Evolutionary conservation across 176 grass and related monocot genomes (phyloP), one percentile per base, ranked within the genome.

Genomic region (Musa acuminata): DNA sequence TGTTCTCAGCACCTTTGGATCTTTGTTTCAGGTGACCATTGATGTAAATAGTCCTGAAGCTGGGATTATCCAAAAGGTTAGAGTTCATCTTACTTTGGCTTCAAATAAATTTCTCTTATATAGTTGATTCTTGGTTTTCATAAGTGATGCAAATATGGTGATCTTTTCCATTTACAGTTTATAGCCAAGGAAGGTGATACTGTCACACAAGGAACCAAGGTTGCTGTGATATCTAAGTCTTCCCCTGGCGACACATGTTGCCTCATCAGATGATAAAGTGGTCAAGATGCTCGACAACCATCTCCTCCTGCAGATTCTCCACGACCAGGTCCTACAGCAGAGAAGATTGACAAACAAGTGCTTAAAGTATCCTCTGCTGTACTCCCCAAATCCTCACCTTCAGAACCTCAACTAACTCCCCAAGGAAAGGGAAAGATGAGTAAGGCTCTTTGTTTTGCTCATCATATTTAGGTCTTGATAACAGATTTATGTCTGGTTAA

Each of bases 151-250:
- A 43, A 43, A 43, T 43, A 43, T 43, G 35, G 8, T 19, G 11
- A 51, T 12, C 51, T 21, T 1, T 63, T 80, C 35, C 43, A 72
- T 67, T 64, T 66, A 43, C 83, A 99, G 90, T 87, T 89, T n/a
- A 64, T 87, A 80, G 90, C 82, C 12, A 89, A 84, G 21, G 90
- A 99, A 87, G 95, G 95, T 43, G 95, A 99, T 77, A 99, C 90
- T 9, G 90, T 99, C 84, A 94, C 90, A 80, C 88, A 90, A 73
- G 95, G 95, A 78, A 91, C 95, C 49, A 89, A 94, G 82, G 65
- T 99, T 87, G 95, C 95, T 69, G 62, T 99, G n/a, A 91, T 99
- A 75, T 91, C 90, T 66, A 99, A 99, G 69, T 94, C 95, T 82
- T 84, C 78, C 55, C 71, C 89, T 67, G 79, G 79, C 82, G 88